A percentile compares a stretch with the other conserved stretches of the same genome.
Conservation (phyloP, 768 basidiomycete species). For the Asterophora parasitica region DNA sequence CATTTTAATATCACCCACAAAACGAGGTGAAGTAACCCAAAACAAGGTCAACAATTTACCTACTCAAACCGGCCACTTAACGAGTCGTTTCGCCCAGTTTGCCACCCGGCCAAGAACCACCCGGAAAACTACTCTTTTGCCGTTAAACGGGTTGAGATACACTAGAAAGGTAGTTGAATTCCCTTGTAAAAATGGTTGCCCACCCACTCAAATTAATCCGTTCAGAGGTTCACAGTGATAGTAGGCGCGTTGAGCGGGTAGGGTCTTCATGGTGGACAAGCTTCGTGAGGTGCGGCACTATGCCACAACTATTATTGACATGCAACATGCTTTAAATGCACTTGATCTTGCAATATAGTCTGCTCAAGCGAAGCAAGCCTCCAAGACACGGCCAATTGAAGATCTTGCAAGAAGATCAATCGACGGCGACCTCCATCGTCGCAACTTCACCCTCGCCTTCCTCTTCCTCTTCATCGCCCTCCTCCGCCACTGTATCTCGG, state of each 20-base stretch:
- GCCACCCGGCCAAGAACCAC: not conserved
- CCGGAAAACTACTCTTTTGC: not conserved
- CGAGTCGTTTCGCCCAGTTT: not conserved
- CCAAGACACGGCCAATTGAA: too few species aligned
- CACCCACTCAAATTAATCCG: not conserved
- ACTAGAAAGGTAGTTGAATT: not conserved
- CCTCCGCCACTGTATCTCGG: conserved; percentile 47
- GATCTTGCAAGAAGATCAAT: too few species aligned
- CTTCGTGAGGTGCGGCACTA: too few species aligned
- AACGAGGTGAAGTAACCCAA: not conserved
- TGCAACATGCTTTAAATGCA: too few species aligned
- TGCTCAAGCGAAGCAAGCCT: too few species aligned
- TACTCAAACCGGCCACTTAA: not conserved
- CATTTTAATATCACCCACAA: not conserved
- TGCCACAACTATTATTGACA: too few species aligned
- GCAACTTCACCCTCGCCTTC: conserved; percentile 13
- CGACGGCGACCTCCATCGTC: conserved; percentile 19
- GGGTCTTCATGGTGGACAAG: too few species aligned
- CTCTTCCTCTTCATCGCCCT: conserved; percentile 31
- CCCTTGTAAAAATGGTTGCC: not conserved
- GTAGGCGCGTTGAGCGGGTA: too few species aligned
- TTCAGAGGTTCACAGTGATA: not conserved
- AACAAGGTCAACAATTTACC: not conserved
- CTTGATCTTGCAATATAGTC: too few species aligned
- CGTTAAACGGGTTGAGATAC: not conserved